Evolutionary conservation across 2,329 filamentous ascomycete genomes (phyloP).

Genomic region (Corinectria fuckeliana): DNA sequence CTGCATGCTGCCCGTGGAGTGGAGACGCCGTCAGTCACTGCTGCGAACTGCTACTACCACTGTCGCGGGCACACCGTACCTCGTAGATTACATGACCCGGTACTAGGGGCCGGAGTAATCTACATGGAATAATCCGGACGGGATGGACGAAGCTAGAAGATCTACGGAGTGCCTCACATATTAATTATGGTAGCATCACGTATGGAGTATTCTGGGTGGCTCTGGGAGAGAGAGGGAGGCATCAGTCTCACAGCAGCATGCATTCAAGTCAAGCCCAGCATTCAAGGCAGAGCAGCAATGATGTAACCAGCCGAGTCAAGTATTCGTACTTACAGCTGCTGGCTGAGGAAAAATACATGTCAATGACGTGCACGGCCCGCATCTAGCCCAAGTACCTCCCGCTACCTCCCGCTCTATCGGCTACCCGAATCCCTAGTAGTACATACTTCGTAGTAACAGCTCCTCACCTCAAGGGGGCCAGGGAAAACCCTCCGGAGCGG

Average conservation of each 20-base stretch:
- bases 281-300: slow-evolving; percentile 16
- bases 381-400: slow-evolving; percentile 18
- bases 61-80: background rate
- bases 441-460: no score
- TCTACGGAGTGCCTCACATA: no score
- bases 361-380: slow-evolving; percentile 10
- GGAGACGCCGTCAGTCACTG: background rate
- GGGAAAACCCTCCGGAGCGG: background rate
- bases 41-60: background rate
- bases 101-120: background rate
- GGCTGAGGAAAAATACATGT: slow-evolving; percentile 24
- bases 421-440: slow-evolving; percentile 15
- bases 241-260: background rate
- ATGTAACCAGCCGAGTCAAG: slow-evolving; percentile 24
- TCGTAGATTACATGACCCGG: background rate
- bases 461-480: background rate
- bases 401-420: slow-evolving; percentile 24
- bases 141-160: background rate
- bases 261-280: no score
- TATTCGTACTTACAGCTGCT: background rate
- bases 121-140: background rate
- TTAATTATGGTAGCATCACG: no score
- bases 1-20: slow-evolving; percentile 12
- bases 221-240: background rate
- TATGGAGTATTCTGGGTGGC: no score